Conservation (phyloP, 495 filamentous ascomycete genomes). For the Xylaria telfairii region DNA sequence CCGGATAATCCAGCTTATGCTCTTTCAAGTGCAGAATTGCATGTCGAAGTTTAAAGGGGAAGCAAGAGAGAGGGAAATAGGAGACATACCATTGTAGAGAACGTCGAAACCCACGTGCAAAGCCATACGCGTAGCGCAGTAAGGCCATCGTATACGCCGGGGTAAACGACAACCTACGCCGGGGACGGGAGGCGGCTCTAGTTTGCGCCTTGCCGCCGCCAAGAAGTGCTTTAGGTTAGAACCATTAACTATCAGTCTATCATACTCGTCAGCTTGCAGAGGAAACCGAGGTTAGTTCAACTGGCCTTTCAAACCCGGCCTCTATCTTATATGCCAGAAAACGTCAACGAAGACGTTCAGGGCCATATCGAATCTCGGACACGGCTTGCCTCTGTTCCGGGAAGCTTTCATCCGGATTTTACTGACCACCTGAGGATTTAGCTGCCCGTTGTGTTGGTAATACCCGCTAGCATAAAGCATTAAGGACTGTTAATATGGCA, state of each 20-base stretch:
- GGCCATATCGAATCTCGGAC: too few relatives aligned
- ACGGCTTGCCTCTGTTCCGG: too few relatives aligned
- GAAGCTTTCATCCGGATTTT: too few relatives aligned
- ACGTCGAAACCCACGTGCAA: conserved; percentile 65
- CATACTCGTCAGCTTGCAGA: background rate
- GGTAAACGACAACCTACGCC: conserved; percentile 61
- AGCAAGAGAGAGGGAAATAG: background rate
- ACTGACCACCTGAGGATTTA: too few relatives aligned
- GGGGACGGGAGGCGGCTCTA: conserved; percentile 46
- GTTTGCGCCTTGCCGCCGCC: conserved; percentile 23
- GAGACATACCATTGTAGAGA: conserved; percentile 67
- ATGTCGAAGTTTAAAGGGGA: too few relatives aligned
- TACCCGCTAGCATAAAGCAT: too few relatives aligned
- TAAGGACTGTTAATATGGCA: too few relatives aligned
- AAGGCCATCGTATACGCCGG: conserved; percentile 75
- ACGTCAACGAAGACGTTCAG: too few relatives aligned
- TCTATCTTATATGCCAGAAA: too few relatives aligned
- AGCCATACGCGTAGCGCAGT: conserved; percentile 68
- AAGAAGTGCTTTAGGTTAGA: background rate
- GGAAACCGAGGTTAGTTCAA: background rate
- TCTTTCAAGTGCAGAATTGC: too few relatives aligned
- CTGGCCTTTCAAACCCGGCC: background rate
- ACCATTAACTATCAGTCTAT: background rate
- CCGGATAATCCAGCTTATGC: too few relatives aligned
- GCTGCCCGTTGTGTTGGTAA: too few relatives aligned